Evolutionary conservation across 2,329 filamentous ascomycete species (phyloP).

Genomic region (Lachnellula occidentalis): DNA sequence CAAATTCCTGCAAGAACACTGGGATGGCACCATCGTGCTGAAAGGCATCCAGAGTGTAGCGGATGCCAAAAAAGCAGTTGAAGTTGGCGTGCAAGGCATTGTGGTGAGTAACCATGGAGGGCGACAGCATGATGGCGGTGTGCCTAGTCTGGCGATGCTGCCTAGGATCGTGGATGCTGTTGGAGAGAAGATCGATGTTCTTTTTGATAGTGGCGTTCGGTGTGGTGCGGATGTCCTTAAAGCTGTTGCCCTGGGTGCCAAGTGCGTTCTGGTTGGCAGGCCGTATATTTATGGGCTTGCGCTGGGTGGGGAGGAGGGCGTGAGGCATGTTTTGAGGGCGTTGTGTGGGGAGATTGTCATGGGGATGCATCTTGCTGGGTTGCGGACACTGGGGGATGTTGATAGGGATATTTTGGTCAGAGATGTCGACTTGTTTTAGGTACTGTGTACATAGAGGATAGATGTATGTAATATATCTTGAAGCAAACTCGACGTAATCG

Average conservation of each 20-base stretch:
- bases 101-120: conserved; percentile 55
- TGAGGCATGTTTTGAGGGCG: background rate
- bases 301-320: background rate
- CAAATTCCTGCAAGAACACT: conserved; percentile 46
- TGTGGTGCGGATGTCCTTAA: no score
- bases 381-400: background rate
- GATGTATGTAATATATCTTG: background rate
- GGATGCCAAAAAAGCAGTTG: conserved; percentile 47
- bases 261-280: background rate
- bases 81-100: conserved; percentile 47
- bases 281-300: background rate
- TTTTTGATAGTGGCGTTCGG: no score
- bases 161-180: no score
- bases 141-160: no score
- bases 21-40: conserved; percentile 32
- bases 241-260: no score
- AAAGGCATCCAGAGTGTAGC: conserved; percentile 64
- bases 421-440: background rate
- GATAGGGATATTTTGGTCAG: background rate
- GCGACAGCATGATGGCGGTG: conserved; percentile 22
- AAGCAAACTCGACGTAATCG: background rate
- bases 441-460: background rate
- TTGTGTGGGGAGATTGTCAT: background rate
- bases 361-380: background rate
- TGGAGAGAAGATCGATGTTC: no score